Evolutionary conservation across 2,329 filamentous ascomycete species (phyloP).

Genomic region (Alternaria incomplexa): DNA sequence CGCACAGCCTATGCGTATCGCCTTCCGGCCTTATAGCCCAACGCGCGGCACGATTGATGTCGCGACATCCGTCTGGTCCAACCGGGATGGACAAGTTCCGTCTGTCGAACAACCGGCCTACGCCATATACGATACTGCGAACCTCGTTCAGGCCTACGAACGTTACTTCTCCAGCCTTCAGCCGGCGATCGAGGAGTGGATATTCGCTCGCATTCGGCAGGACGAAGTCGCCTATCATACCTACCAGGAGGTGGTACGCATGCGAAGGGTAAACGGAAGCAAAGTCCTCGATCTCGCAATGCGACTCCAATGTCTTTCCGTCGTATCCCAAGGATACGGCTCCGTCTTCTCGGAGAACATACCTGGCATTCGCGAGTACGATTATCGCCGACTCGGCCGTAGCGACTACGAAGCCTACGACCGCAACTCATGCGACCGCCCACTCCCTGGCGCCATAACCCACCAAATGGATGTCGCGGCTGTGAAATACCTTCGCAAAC

Average conservation of each 20-base stretch:
- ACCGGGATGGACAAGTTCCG: constrained; percentile 34
- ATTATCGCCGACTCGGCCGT: constrained; percentile 37
- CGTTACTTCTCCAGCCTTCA: constrained; percentile 36
- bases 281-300: constrained; percentile 40
- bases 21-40: constrained; percentile 37
- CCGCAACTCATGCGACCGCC: constrained; percentile 39
- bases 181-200: constrained; percentile 40
- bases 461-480: constrained; percentile 48
- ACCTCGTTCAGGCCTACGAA: constrained; percentile 34
- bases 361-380: constrained; percentile 40
- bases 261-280: constrained; percentile 28
- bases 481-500: constrained; percentile 38
- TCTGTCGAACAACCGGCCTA: constrained; percentile 42
- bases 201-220: constrained; percentile 35
- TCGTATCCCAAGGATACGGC: constrained; percentile 48
- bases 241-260: constrained; percentile 41
- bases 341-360: constrained; percentile 40
- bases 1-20: constrained; percentile 31
- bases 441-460: constrained; percentile 43
- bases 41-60: constrained; percentile 36
- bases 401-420: constrained; percentile 47
- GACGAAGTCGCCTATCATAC: constrained; percentile 40
- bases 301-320: constrained; percentile 42
- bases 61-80: constrained; percentile 39
- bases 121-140: constrained; percentile 42